Base-by-base conservation (phyloP, 2,329 filamentous ascomycete species). In the Alternaria panax region DNA sequence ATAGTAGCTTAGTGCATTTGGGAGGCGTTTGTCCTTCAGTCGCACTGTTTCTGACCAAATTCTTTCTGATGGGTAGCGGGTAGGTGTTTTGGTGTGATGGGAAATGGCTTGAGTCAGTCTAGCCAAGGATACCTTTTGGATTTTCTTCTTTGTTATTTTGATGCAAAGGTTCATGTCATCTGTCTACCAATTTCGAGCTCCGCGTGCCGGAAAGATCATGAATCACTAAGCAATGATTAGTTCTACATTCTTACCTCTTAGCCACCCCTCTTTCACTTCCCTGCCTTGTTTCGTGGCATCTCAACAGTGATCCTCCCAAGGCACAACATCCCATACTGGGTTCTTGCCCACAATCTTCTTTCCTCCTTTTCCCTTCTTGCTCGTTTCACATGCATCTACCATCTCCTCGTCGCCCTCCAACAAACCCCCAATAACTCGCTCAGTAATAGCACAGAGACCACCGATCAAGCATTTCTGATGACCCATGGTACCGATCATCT, bases 21-120 rank as follows among this genome's bases (percentile, higher is more conserved):
- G 47, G 28, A 36, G 66, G 64, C 64, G 64, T 64, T 64, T 52
- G 24, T 52, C 40, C 54, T 60, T 59, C 43, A 42, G 25, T 46
- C 41, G 50, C 50, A 34, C 43, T 56, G 25, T 57, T 45, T 25
- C 32, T 47, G 46, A 45, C 46, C 57, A 42, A 46, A 11, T 36
- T 40, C 30, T 50, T 50, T 34, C 32, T 25, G 46, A 45, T 30
- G 25, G 55, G 62, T 52, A 63, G 53, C 45, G 56, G 54, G 40
- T 30, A 38, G 66, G 64, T 54, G 63, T 70, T 67, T 50, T 38
- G 65, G 67, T 60, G 63, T 54, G 60, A 48, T 52, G 57, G 50
- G 64, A 51, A 59, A 53, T 52, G 56, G 48, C 42, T 59, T 25
- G 45, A 16, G 28, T 48, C 20, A 12, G 28, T 42, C 36, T 41